Base-by-base conservation (phyloP, 805 yeast species). In the Sugiyamaella lignohabitans region DNA sequence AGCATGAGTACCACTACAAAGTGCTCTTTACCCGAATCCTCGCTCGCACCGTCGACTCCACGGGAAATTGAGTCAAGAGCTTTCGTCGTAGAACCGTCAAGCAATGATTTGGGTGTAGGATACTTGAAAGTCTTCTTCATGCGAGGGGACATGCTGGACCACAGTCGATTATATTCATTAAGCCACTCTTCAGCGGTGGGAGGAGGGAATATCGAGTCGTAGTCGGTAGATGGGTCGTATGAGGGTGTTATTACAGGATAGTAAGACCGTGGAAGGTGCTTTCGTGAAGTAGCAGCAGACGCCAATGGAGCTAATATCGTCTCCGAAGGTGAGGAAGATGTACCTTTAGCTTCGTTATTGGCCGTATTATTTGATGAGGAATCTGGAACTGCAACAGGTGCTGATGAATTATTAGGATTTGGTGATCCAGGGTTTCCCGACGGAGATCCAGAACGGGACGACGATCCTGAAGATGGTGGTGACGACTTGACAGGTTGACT, bases 41-140 rank as follows among this genome's bases (percentile, higher is more conserved):
- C 80, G 30, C 57, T 45, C 43, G 78, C 80, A 5, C 95, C 95
- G 64, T 87, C 95, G 16, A 87, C 95, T 10, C 95, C 91, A 55
- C 95, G 73, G 41, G 76, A 71, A 40, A 87, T 81, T 44, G 84
- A 76, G 63, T 87, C 95, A 38, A 87, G 64, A 47, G 71, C 61
- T 54, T 76, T 77, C 32, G 71, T 69, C 47, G 76, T 77, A 37
- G 78, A 80, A 5, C 69, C 70, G 8, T 76, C 75, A 59, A 87
- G 59, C 19, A 68, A 65, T 1, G 79, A 66, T n/a, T 82, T 82
- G 2, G 95, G 94, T 1, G 72, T 65, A 0, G 95, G 95, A 53
- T 79, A 81, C 46, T 84, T 75, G 64, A 83, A 87, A 21, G 81
- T 72, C 39, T 80, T 75, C 61, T 79, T 82, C 59, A 83, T 68